Evolutionary conservation across 2,329 filamentous ascomycete species (phyloP), one percentile per base, ranked within the genome.

Genomic region (Amphichorda felina): DNA sequence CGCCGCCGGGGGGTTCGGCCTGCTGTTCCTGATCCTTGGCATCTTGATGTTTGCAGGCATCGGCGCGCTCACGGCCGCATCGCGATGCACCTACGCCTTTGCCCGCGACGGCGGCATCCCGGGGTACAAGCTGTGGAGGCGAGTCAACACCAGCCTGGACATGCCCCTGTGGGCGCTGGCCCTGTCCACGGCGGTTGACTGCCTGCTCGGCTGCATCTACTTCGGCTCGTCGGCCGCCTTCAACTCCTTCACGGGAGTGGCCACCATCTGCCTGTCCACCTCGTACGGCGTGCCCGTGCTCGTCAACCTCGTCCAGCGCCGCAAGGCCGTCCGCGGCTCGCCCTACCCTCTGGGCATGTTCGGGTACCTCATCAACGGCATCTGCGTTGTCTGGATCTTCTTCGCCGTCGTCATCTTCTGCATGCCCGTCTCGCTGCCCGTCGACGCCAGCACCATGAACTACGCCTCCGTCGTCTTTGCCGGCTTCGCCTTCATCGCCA

Each of bases 1-100:
- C 15, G 68, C 78, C 2, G 75, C 64, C 5, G 83, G 81, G 17
- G 83, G 82, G 1, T 86, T 89, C 43, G 81, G 78, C 0, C 64
- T 88, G 5, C 65, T 87, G 11, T 82, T 88, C 55, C 61, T 88
- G 3, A 75, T 89, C 44, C 66, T 88, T 17, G 81, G 82, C 2
- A 85, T 89, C 46, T 65, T 82, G 40, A 68, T 88, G 51, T 86
- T 88, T 48, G 81, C 82, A 1, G 82, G 82, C 15, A 75, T 81
- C 24, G 82, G 81, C 6, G 77, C 82, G 2, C 60, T 87, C 15
- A 88, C 82, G 0, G 82, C 82, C 2, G 75, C 82, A 3, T 79
- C 74, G 35, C 70, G 82, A 17, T 84, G 79, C 60, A 83, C 79
- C 1, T 86, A 82, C 47, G 80, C 82, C 10, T 86, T 86, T 52